Conservation (phyloP, 139 green algal genomes). For the Volvox reticuliferus region DNA sequence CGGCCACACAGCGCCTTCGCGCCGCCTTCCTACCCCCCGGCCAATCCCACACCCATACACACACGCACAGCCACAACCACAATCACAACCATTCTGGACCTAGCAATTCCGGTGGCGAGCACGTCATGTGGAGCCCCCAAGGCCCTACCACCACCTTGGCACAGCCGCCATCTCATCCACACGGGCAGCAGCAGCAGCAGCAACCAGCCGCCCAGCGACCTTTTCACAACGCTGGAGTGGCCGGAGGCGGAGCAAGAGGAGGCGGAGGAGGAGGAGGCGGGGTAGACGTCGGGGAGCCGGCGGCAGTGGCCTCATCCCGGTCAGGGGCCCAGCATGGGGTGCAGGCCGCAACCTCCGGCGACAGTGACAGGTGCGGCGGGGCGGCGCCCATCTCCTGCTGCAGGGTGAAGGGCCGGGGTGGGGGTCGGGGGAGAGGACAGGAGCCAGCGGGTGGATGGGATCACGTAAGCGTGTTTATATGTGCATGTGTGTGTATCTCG, state of each 20-base stretch:
- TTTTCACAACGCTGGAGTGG: neutral
- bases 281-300: too few relatives aligned
- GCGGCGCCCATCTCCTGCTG: neutral
- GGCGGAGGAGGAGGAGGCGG: too few relatives aligned
- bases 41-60: neutral
- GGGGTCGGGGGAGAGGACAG: too few relatives aligned
- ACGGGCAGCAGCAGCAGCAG: neutral
- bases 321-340: neutral
- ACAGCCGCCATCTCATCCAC: neutral
- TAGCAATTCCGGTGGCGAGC: neutral
- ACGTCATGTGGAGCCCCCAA: neutral
- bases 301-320: too few relatives aligned
- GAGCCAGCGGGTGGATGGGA: neutral
- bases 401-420: neutral
- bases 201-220: neutral
- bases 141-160: neutral
- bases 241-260: too few relatives aligned
- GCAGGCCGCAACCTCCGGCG: neutral
- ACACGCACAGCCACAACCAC: neutral
- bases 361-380: neutral
- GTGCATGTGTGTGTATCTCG: neutral
- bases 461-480: neutral
- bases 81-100: neutral
- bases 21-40: constrained; percentile 6
- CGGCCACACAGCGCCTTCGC: constrained; percentile 3